These are phyloP conservation scores for Ogataea pignaliae DNA, from an alignment of 805 yeast species.

Conservation along the genomic window DNA sequence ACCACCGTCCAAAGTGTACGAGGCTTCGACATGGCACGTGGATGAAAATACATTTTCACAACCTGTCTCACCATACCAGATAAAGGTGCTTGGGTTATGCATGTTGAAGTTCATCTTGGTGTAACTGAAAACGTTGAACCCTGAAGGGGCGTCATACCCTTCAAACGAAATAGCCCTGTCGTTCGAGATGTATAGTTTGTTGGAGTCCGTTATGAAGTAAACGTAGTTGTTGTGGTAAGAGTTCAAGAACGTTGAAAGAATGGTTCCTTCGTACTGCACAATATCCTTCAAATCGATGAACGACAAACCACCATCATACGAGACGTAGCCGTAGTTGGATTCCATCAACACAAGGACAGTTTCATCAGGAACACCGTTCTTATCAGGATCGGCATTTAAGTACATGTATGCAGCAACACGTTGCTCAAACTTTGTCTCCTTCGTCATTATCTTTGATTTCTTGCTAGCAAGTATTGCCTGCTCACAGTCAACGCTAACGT, in stretches of 20 bases:
- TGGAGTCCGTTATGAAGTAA: constrained; percentile 45
- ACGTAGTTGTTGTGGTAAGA: constrained; percentile 54
- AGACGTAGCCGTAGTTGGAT: constrained; percentile 50
- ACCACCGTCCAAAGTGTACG: constrained; percentile 67
- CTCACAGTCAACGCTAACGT: constrained; percentile 34
- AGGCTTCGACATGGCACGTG: constrained; percentile 56
- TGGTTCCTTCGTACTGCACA: constrained; percentile 33
- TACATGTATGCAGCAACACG: constrained; percentile 53
- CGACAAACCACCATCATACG: constrained; percentile 63
- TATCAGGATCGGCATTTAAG: constrained; percentile 45
- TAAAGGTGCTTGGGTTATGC: constrained; percentile 48
- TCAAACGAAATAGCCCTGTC: constrained; percentile 65
- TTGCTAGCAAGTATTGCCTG: constrained; percentile 21
- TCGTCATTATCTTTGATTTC: constrained; percentile 31
- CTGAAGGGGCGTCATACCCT: constrained; percentile 45
- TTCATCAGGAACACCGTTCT: constrained; percentile 45
- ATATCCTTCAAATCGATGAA: constrained; percentile 35
- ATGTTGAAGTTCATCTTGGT: constrained; percentile 60
- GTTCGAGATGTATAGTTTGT: constrained; percentile 50
- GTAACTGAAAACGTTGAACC: constrained; percentile 33
- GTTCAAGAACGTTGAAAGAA: constrained; percentile 58
- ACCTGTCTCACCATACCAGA: constrained; percentile 62
- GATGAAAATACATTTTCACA: constrained; percentile 43
- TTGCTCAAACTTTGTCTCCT: constrained; percentile 46
- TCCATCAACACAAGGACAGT: constrained; percentile 59